Evolutionary conservation across 2,329 filamentous ascomycete genomes (phyloP).

Genomic region (Ophiostoma ulmi): DNA sequence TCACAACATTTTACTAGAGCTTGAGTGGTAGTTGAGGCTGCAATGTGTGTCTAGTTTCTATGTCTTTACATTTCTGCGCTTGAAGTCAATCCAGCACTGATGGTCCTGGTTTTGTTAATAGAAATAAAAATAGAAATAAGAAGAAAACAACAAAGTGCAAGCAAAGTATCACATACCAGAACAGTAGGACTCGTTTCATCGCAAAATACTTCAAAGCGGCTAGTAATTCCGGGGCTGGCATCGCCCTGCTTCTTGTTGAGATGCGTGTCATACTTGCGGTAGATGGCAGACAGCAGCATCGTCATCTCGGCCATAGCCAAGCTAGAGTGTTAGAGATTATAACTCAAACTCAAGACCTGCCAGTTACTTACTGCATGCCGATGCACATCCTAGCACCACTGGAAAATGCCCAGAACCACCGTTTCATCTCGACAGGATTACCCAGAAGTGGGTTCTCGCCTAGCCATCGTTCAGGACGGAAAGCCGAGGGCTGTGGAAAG

Average conservation of each 20-base stretch:
- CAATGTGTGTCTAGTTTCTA: not conserved
- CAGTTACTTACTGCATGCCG: slow-evolving; percentile 37
- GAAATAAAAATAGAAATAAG: not conserved
- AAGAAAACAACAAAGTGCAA: not conserved
- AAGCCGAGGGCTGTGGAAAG: slow-evolving; percentile 29
- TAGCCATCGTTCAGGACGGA: slow-evolving; percentile 30
- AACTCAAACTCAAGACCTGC: not conserved
- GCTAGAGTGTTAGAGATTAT: slow-evolving; percentile 14
- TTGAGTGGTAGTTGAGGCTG: too few species aligned
- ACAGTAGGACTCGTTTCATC: slow-evolving; percentile 31
- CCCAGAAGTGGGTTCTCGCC: slow-evolving; percentile 17
- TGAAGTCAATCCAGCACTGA: slow-evolving; percentile 28
- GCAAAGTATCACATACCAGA: not conserved
- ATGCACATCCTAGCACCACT: slow-evolving; percentile 65
- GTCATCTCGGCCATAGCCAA: slow-evolving; percentile 49
- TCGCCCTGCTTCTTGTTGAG: slow-evolving; percentile 29
- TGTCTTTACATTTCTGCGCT: not conserved
- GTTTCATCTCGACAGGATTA: slow-evolving; percentile 32
- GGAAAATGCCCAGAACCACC: slow-evolving; percentile 61
- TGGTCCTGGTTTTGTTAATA: slow-evolving; percentile 25
- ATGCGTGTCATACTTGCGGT: slow-evolving; percentile 40
- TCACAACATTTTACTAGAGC: too few species aligned
- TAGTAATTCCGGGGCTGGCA: slow-evolving; percentile 38
- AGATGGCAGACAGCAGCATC: slow-evolving; percentile 42
- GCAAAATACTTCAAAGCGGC: slow-evolving; percentile 39